A percentile compares a stretch with the other conserved stretches of the same genome.
Conservation (phyloP, 2,329 filamentous ascomycete genomes). For the Aspergillus floridensis region DNA sequence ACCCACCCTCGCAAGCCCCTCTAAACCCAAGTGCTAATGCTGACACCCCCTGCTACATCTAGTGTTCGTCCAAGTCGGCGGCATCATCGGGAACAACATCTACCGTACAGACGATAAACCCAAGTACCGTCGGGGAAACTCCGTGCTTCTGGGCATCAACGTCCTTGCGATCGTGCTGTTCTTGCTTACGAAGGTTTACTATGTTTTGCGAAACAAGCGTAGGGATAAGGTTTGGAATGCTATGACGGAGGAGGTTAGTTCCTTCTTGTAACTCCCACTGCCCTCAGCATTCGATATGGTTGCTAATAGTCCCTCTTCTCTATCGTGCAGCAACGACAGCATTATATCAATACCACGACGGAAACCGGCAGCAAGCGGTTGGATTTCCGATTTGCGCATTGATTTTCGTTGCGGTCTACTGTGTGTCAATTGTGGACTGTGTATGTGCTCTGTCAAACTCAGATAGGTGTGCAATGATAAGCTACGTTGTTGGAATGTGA, state of each 20-base stretch:
- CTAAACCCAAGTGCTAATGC: too few species aligned
- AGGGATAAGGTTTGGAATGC: conserved; percentile 39
- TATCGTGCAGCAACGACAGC: conserved; percentile 3
- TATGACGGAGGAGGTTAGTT: conserved; percentile 35
- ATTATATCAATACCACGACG: conserved; percentile 48
- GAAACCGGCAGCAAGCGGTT: conserved; percentile 45
- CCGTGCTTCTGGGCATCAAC: conserved; percentile 50
- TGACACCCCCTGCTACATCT: neutral
- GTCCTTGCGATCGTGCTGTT: conserved; percentile 48
- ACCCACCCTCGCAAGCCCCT: too few species aligned
- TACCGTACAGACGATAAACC: conserved; percentile 53
- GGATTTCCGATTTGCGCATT: conserved; percentile 22
- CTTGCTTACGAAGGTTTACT: conserved; percentile 34
- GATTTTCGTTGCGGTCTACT: neutral
- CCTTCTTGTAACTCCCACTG: neutral
- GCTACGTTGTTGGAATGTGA: too few species aligned
- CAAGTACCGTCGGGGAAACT: conserved; percentile 55
- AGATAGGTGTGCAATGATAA: too few species aligned
- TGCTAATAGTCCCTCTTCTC: neutral
- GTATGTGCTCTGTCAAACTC: too few species aligned
- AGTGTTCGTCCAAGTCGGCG: conserved; percentile 33
- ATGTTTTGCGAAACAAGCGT: conserved; percentile 31
- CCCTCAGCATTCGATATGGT: rapidly evolving
- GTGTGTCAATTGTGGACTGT: too few species aligned
- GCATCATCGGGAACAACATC: conserved; percentile 43